Conservation (phyloP, 192 early-diverging fungal species). For the Podila horticola region DNA sequence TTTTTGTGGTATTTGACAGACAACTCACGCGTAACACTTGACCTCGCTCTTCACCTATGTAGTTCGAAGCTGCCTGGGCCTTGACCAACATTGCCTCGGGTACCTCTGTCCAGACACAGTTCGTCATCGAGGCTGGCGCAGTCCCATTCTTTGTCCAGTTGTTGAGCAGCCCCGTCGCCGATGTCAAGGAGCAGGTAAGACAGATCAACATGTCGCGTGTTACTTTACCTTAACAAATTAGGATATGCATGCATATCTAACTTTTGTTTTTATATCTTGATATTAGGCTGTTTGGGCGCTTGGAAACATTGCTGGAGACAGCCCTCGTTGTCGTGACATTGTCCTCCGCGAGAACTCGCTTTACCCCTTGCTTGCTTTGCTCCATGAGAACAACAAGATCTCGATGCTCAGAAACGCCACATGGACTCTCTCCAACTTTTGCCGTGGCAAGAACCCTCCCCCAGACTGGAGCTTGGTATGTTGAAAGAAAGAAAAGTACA, state of each 20-base stretch:
- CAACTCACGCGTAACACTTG: not conserved
- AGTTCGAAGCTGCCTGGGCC: constrained; percentile 99
- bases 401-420: constrained; percentile 99
- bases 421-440: constrained; percentile 99
- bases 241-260: not conserved
- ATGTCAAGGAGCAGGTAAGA: constrained; percentile 93
- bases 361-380: constrained; percentile 85
- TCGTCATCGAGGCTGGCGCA: constrained; percentile 94
- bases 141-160: constrained; percentile 94
- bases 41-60: not conserved
- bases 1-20: not conserved
- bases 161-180: constrained; percentile 80
- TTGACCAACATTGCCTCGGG: constrained; percentile 99
- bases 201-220: not conserved
- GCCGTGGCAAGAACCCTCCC: constrained; percentile 97
- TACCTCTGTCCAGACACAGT: constrained; percentile 91
- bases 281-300: constrained; percentile 95
- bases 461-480: constrained; percentile 85
- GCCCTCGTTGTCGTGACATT: constrained; percentile 88
- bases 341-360: constrained; percentile 87
- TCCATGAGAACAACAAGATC: constrained; percentile 91
- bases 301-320: constrained; percentile 99
- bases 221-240: no score
- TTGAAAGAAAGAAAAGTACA: no score
- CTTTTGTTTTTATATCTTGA: not conserved